Evolutionary conservation across 495 filamentous ascomycete genomes (phyloP), one percentile per base, ranked within the genome.

Genomic region (Letharia columbiana): DNA sequence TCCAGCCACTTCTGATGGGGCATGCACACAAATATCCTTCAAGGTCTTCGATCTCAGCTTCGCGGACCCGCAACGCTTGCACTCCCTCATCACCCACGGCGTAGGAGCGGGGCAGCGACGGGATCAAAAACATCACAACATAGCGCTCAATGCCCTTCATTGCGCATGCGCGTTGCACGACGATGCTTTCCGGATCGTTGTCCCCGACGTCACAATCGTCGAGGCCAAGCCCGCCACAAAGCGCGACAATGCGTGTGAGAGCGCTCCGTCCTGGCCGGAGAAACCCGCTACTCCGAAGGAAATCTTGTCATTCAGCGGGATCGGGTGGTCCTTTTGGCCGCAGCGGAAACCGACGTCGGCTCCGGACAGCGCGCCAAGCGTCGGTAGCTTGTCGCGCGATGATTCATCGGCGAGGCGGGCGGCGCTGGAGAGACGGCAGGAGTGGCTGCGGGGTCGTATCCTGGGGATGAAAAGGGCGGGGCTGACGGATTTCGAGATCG

Each of bases 31-130:
- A 23, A 37, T 67, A 15, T 39, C 37, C 5, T 39, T 54, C 60
- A 45, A 41, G 23, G 50, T 64, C 28, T 54, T 69, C 45, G 64
- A 69, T 57, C 47, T 67, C 39, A 61, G 68, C 52, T 69, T 62
- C 64, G 65, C 54, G 3, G 68, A 64, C 28, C 52, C 63, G 31
- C 44, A 50, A 37, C 50, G 58, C 23, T 23, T 56, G 60, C 35
- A 31, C 23, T 61, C 15, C 31, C 9, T 20, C 45, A 15, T 6
- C 23, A 10, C 31, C 23, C 28, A n/a, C 28, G 31, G 52, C 37
- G 37, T 49, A 45, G 39, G 18, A 35, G 20, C 15, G 1, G 20
- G 54, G 15, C 28, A 20, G 54, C 33, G 17, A 33, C 31, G 7
- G 2, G 3, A 3, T 37, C 1, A 37, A 37, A 8, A 8, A 0